Conservation (phyloP, 129 eudicot genomes). For the Oenanthe sinensis region DNA sequence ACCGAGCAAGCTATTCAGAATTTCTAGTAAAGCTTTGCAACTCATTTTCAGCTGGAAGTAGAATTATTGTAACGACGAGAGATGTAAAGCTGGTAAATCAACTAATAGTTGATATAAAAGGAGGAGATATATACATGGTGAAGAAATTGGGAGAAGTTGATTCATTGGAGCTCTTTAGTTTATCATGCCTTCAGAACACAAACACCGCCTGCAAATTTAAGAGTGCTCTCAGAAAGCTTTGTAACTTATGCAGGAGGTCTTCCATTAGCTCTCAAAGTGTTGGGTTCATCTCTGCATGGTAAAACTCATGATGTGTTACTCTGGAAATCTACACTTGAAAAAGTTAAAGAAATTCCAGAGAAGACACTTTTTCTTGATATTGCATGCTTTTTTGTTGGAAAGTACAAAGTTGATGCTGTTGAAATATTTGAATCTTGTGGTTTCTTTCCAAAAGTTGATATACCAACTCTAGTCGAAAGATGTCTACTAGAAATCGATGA, state of each 20-base stretch:
- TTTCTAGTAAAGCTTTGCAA: background rate
- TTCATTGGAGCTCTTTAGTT: background rate
- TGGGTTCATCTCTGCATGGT: background rate
- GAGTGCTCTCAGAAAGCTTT: background rate
- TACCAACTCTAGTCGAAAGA: background rate
- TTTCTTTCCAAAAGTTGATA: background rate
- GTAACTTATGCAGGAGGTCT: too few species aligned
- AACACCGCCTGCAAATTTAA: background rate
- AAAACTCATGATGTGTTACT: background rate
- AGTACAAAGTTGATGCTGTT: background rate
- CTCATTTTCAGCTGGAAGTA: background rate
- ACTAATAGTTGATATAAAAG: background rate
- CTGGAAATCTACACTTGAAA: background rate
- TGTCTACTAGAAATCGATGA: background rate
- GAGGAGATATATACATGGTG: background rate
- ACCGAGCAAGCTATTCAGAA: background rate
- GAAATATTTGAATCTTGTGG: background rate
- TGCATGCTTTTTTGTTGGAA: background rate
- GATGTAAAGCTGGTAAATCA: background rate
- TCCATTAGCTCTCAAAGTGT: too few species aligned
- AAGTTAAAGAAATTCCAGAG: background rate
- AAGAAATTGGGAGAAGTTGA: background rate
- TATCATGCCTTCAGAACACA: background rate
- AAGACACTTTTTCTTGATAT: background rate
- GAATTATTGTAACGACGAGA: background rate